Percentiles rank a stretch among this genome's conserved stretches.
phyloP scores from a whole-genome alignment of 2,329 filamentous ascomycete species.

The Colletotrichum somersetense region DNA sequence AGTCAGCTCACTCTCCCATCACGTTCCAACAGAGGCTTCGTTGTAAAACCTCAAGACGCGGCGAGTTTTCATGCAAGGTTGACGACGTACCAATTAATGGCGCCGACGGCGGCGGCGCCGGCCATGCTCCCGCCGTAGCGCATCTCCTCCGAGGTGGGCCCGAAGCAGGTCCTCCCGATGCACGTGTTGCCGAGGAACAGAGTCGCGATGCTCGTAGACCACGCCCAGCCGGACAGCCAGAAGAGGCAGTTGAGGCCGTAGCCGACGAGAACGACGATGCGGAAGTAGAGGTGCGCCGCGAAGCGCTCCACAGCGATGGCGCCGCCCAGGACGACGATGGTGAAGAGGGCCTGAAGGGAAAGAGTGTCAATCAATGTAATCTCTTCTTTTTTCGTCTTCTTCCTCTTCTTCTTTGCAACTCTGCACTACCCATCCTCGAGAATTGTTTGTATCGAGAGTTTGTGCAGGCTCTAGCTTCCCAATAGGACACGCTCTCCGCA shows the following conservation, averaged over 20 bases:
- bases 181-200: constrained; percentile 43
- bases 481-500: not conserved
- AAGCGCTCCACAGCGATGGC: constrained; percentile 53
- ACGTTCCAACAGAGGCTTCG: too few species aligned
- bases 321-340: constrained; percentile 56
- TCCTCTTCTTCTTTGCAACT: not conserved
- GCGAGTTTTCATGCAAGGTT: constrained; percentile 4
- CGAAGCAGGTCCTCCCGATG: constrained; percentile 44
- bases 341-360: constrained; percentile 53
- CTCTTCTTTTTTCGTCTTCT: not conserved
- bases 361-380: constrained; percentile 12
- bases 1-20: constrained; percentile 6
- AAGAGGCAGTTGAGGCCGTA: constrained; percentile 57
- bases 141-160: constrained; percentile 40
- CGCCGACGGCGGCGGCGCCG: constrained; percentile 57
- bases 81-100: constrained; percentile 53
- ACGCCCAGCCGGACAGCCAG: constrained; percentile 59
- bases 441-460: not conserved
- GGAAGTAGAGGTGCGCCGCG: constrained; percentile 54
- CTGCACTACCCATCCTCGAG: not conserved
- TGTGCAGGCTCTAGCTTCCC: not conserved
- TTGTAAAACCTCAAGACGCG: too few species aligned
- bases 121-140: constrained; percentile 51
- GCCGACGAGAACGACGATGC: constrained; percentile 52
- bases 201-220: constrained; percentile 54